phyloP scores from a whole-genome alignment of 75 land plant species.

The Sequoia sempervirens region DNA sequence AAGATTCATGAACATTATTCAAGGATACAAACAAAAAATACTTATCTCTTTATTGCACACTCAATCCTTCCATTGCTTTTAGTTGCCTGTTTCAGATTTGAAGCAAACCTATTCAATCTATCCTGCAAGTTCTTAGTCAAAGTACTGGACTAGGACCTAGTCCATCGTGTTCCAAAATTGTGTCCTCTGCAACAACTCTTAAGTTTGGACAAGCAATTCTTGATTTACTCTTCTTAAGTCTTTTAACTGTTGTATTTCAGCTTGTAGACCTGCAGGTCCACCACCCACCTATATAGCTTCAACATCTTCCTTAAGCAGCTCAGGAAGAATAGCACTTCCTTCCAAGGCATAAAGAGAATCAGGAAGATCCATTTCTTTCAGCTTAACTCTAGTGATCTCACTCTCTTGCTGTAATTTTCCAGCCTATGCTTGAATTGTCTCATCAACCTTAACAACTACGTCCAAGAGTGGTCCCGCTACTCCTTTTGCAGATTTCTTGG shows the following conservation, averaged over 20 bases:
- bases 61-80: slow-evolving; percentile 91
- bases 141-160: slow-evolving; percentile 90
- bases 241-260: slow-evolving; percentile 80
- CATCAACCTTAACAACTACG: slow-evolving; percentile 77
- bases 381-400: slow-evolving; percentile 82
- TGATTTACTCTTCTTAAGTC: slow-evolving; percentile 92
- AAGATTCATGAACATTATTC: too few relatives aligned
- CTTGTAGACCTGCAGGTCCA: slow-evolving; percentile 87
- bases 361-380: slow-evolving; percentile 94
- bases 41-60: slow-evolving; percentile 78
- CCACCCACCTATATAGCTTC: slow-evolving; percentile 90
- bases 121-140: slow-evolving; percentile 87
- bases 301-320: slow-evolving; percentile 81
- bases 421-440: slow-evolving; percentile 76
- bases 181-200: slow-evolving; percentile 85
- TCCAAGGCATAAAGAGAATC: slow-evolving; percentile 90
- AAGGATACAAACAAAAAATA: too few relatives aligned
- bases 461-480: slow-evolving; percentile 77
- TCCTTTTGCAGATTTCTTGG: slow-evolving; percentile 71
- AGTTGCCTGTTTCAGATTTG: slow-evolving; percentile 87
- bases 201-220: slow-evolving; percentile 83
- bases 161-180: slow-evolving; percentile 97
- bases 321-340: slow-evolving; percentile 64
- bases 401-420: slow-evolving; percentile 91
- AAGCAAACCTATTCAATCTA: slow-evolving; percentile 85